Base-by-base conservation (phyloP, 2,329 filamentous ascomycete genomes). In the Herpotrichia juniperi region DNA sequence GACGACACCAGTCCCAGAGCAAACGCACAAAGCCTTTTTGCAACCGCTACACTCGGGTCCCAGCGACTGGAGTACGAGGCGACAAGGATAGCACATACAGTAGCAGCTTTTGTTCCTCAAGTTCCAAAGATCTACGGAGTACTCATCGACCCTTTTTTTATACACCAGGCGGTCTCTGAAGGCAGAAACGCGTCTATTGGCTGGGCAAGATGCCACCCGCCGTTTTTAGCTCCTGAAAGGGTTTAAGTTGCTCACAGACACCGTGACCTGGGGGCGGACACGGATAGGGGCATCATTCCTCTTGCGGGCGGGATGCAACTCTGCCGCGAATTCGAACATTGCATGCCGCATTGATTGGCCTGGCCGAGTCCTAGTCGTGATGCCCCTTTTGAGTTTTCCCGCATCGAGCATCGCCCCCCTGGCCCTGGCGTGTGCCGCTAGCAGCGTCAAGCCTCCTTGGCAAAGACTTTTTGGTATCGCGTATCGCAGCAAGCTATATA, bases 381-480 rank as follows among this genome's bases (percentile, higher is more conserved):
- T 37, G 34, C 42, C 42, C 28, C 28, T 45, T 35, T 45, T 22
- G 6, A 12, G 16, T 5, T 4, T 8, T 32, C 30, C 42, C 42
- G 26, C 42, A 8, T 45, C 42, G 42, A 45, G 42, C 25, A n/a
- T n/a, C 9, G 25, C n/a, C 21, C 37, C 37, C 7, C 19, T 17
- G 37, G 19, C 22, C 19, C 22, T 37, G 34, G 34, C 34, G 34
- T 37, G 46, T 42, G 24, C 24, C 21, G 50, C 57, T 62, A 56
- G 52, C 25, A 46, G 46, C 43, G 40, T 52, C 55, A 48, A 55
- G 39, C 42, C 53, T 34, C 16, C 65, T 68, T 69, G 64, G 66
- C 66, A 17, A n/a, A 4, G 34, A 37, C 34, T 9, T 37, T 17
- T 21, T 37, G 34, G 34, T 37, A 37, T 37, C 34, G 34, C 34